Percentiles rank a stretch among this genome's conserved stretches.
These are phyloP conservation scores for Vaccinium corymbosum DNA, from an alignment of 148 eudicot genomes.

Conservation along the genomic window DNA sequence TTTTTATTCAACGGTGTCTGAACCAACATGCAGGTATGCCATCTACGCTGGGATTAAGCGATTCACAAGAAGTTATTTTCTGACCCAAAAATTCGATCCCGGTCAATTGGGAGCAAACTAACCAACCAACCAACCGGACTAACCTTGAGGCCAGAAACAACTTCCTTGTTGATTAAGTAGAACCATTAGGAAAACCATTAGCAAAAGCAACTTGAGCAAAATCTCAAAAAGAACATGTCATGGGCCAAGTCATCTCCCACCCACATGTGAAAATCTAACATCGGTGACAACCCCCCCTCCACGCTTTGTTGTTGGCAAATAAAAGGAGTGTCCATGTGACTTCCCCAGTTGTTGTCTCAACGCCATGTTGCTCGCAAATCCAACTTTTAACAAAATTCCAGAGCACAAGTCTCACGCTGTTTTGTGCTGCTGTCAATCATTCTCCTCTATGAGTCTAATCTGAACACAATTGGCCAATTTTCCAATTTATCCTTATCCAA, in stretches of 20 bases:
- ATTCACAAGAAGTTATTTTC: no score
- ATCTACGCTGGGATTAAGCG: no score
- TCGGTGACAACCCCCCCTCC: neutral
- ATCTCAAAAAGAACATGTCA: neutral
- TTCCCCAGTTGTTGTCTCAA: neutral
- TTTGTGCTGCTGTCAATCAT: slow-evolving; percentile 1
- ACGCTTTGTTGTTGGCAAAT: no score
- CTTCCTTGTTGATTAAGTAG: neutral
- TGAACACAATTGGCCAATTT: no score
- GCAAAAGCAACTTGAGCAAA: neutral
- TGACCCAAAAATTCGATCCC: no score
- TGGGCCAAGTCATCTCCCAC: neutral
- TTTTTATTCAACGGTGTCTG: no score
- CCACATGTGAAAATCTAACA: neutral
- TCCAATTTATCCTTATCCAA: neutral
- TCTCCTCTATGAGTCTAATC: neutral
- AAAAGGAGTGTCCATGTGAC: neutral
- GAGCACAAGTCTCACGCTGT: neutral
- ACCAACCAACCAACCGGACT: no score
- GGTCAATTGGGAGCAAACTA: no score
- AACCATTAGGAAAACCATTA: neutral
- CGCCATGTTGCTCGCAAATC: neutral
- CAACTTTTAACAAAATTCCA: neutral
- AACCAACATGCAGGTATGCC: no score
- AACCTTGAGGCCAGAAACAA: neutral